Base-by-base conservation (phyloP, 352 stramenopile genomes). In the Phytopythium chamaehyphon region DNA sequence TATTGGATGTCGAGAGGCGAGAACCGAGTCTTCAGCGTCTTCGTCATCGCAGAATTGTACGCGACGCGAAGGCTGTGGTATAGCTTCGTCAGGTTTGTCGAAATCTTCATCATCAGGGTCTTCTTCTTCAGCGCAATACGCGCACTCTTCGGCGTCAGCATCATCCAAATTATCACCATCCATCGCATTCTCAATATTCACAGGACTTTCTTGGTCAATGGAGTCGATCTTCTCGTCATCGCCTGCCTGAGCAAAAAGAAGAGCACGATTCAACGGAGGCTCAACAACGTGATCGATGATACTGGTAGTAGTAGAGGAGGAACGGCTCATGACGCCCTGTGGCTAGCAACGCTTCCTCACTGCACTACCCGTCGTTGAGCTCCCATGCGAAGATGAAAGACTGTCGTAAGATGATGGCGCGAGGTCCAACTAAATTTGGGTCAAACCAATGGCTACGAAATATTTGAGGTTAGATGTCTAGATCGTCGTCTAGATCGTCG, bases 401-500 rank as follows among this genome's bases (percentile, higher is more conserved):
- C n/a, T n/a, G n/a, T n/a, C 9, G 28, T 33, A 33, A 33, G 9
- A 10, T 47, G 21, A 33, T 16, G n/a, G 3, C 6, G 5, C 5
- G 28, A 33, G 9, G 9, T 9, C 28, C 28, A 33, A 33, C 28
- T 33, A 33, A 33, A 33, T 33, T 33, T 33, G 28, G 28, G 28
- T 9, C n/a, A n/a, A n/a, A n/a, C n/a, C n/a, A n/a, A n/a, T n/a
- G n/a, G n/a, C n/a, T n/a, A n/a, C n/a, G n/a, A n/a, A n/a, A n/a
- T n/a, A n/a, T n/a, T n/a, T 44, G 5, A 52, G 47, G 7, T 48
- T 63, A 78, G 24, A 78, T 70, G 51, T 75, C 69, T 16, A 78
- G 48, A 28, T 78, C 69, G 47, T 78, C 69, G 54, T 78, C 69
- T 16, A 78, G 46, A 31, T 78, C 69, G 46, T 78, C 69, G 57